phyloP scores from a whole-genome alignment of 495 filamentous ascomycete species.

The Tuber calosporum region DNA sequence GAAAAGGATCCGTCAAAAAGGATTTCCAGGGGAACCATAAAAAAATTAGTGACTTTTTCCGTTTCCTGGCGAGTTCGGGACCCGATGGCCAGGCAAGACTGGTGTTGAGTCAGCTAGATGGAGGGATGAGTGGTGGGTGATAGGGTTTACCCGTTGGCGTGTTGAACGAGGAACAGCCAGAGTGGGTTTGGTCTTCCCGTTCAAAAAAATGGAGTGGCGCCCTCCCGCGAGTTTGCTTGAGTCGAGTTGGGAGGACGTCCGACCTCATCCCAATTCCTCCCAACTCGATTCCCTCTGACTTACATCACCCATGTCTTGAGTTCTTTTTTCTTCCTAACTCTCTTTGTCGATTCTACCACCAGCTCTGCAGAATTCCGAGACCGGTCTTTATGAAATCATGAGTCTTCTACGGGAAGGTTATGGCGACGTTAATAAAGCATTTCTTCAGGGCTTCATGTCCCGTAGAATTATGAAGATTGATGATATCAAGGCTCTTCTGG shows the following conservation, averaged over 20 bases:
- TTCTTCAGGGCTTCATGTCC: slow-evolving; percentile 82
- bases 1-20: background rate
- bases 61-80: background rate
- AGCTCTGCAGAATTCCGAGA: background rate
- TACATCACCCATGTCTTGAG: slow-evolving; percentile 6
- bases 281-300: background rate
- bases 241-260: background rate
- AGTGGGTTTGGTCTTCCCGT: background rate
- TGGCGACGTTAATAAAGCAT: slow-evolving; percentile 75
- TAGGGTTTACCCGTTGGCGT: background rate
- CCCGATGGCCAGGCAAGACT: background rate
- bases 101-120: slow-evolving; percentile 8
- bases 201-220: background rate
- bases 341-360: background rate
- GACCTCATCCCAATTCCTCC: slow-evolving; percentile 1
- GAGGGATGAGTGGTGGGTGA: background rate
- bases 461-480: slow-evolving; percentile 66
- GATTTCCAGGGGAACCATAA: slow-evolving; percentile 12
- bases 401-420: slow-evolving; percentile 29
- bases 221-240: background rate
- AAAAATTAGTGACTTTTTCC: background rate
- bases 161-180: background rate
- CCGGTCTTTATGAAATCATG: slow-evolving; percentile 9
- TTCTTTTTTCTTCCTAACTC: background rate
- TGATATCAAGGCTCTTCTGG: slow-evolving; percentile 65